Evolutionary conservation across 2,329 filamentous ascomycete genomes (phyloP).

Genomic region (Aspergillus bombycis): DNA sequence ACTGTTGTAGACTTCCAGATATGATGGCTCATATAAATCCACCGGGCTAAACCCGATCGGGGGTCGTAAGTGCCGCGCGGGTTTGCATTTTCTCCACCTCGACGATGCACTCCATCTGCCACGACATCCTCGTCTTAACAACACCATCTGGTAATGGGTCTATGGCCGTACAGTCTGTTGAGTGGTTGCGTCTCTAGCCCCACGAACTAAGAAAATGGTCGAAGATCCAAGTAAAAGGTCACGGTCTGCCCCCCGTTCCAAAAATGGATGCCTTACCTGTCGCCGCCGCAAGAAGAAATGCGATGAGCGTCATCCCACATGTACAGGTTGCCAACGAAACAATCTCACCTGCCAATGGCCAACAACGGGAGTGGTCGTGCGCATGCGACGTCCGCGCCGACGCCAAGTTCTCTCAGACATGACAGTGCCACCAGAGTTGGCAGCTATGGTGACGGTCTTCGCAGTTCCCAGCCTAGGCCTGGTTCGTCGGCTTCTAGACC

Average conservation of each 20-base stretch:
- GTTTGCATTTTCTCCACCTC: not conserved
- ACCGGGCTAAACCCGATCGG: not conserved
- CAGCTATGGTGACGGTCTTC: constrained; percentile 12
- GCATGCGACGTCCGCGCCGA: not conserved
- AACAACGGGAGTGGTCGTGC: not conserved
- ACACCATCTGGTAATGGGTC: not conserved
- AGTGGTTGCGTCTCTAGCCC: not conserved
- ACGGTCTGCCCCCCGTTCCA: not conserved
- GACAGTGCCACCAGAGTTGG: not conserved
- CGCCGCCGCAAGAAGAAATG: constrained; percentile 16
- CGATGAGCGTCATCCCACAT: constrained; percentile 7
- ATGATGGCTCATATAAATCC: not conserved
- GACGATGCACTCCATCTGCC: not conserved
- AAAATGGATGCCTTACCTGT: constrained; percentile 10
- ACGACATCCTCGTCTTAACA: not conserved
- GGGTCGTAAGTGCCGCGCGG: not conserved
- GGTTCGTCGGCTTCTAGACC: constrained; percentile 4
- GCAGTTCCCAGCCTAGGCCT: constrained; percentile 2
- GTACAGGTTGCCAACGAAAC: constrained; percentile 10
- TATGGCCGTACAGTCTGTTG: not conserved
- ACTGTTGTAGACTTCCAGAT: not conserved
- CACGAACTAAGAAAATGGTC: not conserved
- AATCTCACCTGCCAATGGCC: constrained; percentile 8
- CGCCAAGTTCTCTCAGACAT: not conserved
- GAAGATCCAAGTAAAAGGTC: not conserved